phyloP scores from a whole-genome alignment of 164 flowering plant species.

The Liriodendron chinense region DNA sequence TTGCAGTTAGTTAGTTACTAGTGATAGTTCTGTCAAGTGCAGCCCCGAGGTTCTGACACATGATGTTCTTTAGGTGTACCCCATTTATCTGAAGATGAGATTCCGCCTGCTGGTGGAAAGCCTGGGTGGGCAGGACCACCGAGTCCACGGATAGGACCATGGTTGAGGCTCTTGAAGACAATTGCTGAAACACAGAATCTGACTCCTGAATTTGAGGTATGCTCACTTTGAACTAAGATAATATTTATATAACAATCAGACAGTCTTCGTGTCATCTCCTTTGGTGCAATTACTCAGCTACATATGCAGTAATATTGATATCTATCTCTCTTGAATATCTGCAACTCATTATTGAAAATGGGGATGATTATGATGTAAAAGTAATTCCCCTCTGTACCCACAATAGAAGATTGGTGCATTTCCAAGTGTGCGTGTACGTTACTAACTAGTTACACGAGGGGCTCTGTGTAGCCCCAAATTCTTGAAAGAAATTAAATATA shows the following conservation, averaged over 20 bases:
- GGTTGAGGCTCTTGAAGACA: slow-evolving; percentile 61
- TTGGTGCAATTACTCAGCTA: slow-evolving; percentile 23
- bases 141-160: slow-evolving; percentile 66
- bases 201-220: slow-evolving; percentile 80
- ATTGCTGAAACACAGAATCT: slow-evolving; percentile 50
- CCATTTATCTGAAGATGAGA: slow-evolving; percentile 59
- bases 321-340: background rate
- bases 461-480: background rate
- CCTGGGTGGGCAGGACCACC: slow-evolving; percentile 90
- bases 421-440: background rate
- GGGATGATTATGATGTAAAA: background rate
- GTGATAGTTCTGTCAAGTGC: background rate
- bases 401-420: background rate
- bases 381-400: background rate
- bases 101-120: slow-evolving; percentile 59
- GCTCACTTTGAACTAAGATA: background rate
- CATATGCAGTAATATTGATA: background rate
- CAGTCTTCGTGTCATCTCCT: background rate
- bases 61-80: slow-evolving; percentile 47
- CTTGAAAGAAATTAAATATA: background rate
- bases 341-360: background rate
- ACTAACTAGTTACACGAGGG: background rate
- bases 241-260: background rate
- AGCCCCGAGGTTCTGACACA: background rate
- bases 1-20: slow-evolving; percentile 1